These are phyloP conservation scores for Cutaneotrichosporon dermatis DNA, from an alignment of 1,284 basidiomycete species.

Conservation along the genomic window DNA sequence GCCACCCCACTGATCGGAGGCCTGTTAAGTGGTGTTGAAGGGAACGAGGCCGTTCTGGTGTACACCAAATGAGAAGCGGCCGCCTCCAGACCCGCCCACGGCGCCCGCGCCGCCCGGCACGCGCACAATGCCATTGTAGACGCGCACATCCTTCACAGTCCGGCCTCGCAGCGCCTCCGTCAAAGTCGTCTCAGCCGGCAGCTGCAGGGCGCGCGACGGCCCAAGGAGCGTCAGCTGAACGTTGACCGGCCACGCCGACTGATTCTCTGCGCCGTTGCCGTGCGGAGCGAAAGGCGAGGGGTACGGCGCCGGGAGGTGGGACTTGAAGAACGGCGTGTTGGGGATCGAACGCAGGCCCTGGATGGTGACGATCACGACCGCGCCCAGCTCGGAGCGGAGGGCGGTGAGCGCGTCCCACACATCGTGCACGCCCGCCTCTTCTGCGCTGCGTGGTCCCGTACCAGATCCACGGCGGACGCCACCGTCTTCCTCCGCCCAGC, in stretches of 20 bases:
- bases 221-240: constrained; percentile 38
- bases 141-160: constrained; percentile 28
- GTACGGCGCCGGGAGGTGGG: constrained; percentile 42
- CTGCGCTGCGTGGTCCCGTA: neutral
- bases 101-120: constrained; percentile 21
- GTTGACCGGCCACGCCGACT: constrained; percentile 29
- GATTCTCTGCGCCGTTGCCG: neutral
- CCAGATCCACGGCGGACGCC: neutral
- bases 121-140: constrained; percentile 25
- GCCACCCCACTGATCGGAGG: no score
- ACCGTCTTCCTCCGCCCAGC: constrained; percentile 36
- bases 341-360: constrained; percentile 34
- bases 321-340: constrained; percentile 28
- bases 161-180: constrained; percentile 34
- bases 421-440: constrained; percentile 36
- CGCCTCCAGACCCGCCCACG: constrained; percentile 21
- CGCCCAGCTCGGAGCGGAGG: constrained; percentile 36
- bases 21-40: neutral
- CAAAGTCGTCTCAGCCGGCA: constrained; percentile 35
- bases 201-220: constrained; percentile 25
- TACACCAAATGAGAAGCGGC: constrained; percentile 30
- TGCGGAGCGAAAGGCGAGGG: constrained; percentile 17
- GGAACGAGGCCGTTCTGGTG: constrained; percentile 31
- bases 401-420: constrained; percentile 34
- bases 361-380: constrained; percentile 34